Evolutionary conservation across 176 grass and related monocot genomes (phyloP).

Genomic region (Aegilops tauschii): DNA sequence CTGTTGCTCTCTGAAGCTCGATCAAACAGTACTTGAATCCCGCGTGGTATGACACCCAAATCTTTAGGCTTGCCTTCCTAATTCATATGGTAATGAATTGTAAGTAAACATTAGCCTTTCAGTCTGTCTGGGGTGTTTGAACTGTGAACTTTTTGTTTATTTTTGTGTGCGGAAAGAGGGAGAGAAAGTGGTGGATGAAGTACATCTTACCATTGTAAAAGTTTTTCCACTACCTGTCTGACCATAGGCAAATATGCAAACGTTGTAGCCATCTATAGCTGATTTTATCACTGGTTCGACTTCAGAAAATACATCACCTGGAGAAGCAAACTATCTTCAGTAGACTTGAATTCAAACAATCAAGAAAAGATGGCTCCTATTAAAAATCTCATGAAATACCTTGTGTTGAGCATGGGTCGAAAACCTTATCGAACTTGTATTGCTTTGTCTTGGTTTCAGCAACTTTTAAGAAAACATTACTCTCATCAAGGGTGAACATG

Average conservation of each 20-base stretch:
- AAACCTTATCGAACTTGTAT: slow-evolving; percentile 99
- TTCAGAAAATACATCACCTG: slow-evolving; percentile 89
- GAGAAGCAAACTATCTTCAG: slow-evolving; percentile 29
- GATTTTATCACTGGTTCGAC: slow-evolving; percentile 94
- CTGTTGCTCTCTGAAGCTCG: slow-evolving; percentile 68
- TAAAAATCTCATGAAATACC: slow-evolving; percentile 49
- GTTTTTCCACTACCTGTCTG: slow-evolving; percentile 98
- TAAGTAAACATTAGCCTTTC: slow-evolving; percentile 11
- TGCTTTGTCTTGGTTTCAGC: slow-evolving; percentile 77
- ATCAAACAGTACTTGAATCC: slow-evolving; percentile 70
- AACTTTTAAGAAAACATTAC: slow-evolving; percentile 64
- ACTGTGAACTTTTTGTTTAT: slow-evolving; percentile 7
- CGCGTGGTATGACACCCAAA: slow-evolving; percentile 72
- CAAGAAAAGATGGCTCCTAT: neutral
- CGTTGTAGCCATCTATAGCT: slow-evolving; percentile 92
- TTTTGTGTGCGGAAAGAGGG: slow-evolving; percentile 2
- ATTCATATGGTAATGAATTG: slow-evolving; percentile 37
- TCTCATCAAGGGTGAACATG: slow-evolving; percentile 63
- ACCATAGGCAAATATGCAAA: slow-evolving; percentile 96
- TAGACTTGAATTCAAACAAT: slow-evolving; percentile 30
- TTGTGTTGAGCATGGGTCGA: slow-evolving; percentile 72
- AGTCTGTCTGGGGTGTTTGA: neutral
- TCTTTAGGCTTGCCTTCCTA: slow-evolving; percentile 72
- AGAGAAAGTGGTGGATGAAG: neutral
- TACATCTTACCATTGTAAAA: slow-evolving; percentile 89